Evolutionary conservation across 2,329 filamentous ascomycete genomes (phyloP).

Genomic region (Fusarium neocosmosporiellum): DNA sequence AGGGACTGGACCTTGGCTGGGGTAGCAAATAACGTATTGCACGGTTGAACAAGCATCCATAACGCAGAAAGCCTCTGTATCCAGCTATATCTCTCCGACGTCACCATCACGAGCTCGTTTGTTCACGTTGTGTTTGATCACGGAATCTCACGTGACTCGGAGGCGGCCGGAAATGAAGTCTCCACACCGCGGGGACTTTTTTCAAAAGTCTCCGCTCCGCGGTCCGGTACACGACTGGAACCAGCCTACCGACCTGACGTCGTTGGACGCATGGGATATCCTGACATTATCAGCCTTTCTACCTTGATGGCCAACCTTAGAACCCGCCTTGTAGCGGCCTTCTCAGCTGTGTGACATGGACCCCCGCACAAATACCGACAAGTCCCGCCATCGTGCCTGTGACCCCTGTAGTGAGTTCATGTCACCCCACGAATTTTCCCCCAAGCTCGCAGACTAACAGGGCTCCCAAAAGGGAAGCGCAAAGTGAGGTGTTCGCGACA

Average conservation of each 20-base stretch:
- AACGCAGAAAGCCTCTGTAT: too few species aligned
- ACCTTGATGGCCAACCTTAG: background rate
- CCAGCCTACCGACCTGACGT: background rate
- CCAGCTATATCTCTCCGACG: background rate
- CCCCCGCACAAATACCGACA: slow-evolving; percentile 24
- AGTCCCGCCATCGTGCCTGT: slow-evolving; percentile 29
- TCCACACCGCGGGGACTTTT: background rate
- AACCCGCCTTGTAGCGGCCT: background rate
- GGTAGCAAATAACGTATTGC: background rate
- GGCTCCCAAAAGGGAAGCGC: slow-evolving; percentile 19
- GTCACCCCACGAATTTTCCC: background rate
- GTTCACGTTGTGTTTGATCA: background rate
- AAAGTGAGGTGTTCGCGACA: slow-evolving; percentile 28
- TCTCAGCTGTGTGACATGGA: slow-evolving; percentile 18
- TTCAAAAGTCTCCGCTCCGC: background rate
- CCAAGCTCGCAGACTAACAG: background rate
- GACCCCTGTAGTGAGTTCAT: slow-evolving; percentile 26
- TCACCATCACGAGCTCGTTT: background rate
- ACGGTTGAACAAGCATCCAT: background rate
- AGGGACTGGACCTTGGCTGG: background rate
- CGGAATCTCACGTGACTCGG: background rate
- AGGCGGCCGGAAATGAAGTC: background rate
- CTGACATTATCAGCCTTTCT: slow-evolving; percentile 1
- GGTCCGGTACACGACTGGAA: background rate
- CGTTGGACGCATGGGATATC: background rate